Base-by-base conservation (phyloP, 306 rosid genomes). In the Vicia faba region DNA sequence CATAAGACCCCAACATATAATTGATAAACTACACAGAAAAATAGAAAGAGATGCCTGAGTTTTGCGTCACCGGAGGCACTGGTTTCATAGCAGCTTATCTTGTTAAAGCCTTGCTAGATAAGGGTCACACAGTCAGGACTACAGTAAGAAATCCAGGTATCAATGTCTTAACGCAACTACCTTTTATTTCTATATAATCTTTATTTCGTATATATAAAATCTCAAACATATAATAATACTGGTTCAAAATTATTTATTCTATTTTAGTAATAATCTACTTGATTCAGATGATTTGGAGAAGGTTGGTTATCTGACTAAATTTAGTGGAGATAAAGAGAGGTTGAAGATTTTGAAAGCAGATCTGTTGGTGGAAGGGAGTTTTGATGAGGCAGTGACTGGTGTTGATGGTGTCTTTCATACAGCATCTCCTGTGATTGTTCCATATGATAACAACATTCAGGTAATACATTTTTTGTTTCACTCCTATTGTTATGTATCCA, bases 361-460 rank as follows among this genome's bases (percentile, higher is more conserved):
- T 78, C 63, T 92, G 26, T 68, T 79, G 54, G 69, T 39, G 45
- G 93, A 89, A 76, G 88, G 87, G 28, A 89, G 92, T 77, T 92
- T 89, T 45, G 85, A 85, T 49, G 92, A 86, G 66, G 92, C 89
- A 2, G 55, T 92, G 0, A 68, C 16, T 11, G 92, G 95, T 4
- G 91, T 87, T 53, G 86, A 87, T 67, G 95, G 95, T 11, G 93
- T 89, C 19, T 92, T 85, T 81, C 98, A 92, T 65, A 87, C 91
- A 2, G 95, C 95, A 0, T 89, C 96, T 5, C 98, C 95, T 0
- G 93, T 89, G 18, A 44, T 89, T 15, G 89, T 89, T 40, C 87
- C 87, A 8, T 54, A 69, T 13, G 84, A 87, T 14, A 55, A 84
- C 25, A 80, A 87, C 48, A 43, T 89, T 80, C 81, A 87, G 57